These are phyloP conservation scores for Hygrocybe coccinea DNA, from an alignment of 768 basidiomycete genomes.

Conservation along the genomic window DNA sequence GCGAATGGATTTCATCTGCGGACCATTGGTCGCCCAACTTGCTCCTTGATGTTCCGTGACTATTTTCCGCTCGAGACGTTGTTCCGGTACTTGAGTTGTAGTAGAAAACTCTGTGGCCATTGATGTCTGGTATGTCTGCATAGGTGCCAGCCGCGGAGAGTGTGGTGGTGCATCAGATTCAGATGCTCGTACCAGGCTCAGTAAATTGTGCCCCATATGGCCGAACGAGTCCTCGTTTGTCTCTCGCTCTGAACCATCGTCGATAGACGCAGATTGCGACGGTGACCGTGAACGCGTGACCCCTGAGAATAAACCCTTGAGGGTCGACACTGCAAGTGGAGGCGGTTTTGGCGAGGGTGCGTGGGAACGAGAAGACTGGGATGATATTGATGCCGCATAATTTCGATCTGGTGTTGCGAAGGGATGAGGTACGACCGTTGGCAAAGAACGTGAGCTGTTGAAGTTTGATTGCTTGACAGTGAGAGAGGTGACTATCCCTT, in stretches of 20 bases:
- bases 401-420: slow-evolving; percentile 32
- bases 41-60: slow-evolving; percentile 21
- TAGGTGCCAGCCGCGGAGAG: not conserved
- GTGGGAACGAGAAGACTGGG: slow-evolving; percentile 42
- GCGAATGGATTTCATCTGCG: slow-evolving; percentile 28
- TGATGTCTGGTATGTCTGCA: not conserved
- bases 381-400: slow-evolving; percentile 45
- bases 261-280: slow-evolving; percentile 47
- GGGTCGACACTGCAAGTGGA: slow-evolving; percentile 45
- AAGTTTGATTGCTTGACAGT: slow-evolving; percentile 13
- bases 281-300: slow-evolving; percentile 51
- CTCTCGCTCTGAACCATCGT: slow-evolving; percentile 34
- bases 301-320: slow-evolving; percentile 55
- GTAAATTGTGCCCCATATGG: slow-evolving; percentile 49
- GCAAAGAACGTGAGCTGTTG: slow-evolving; percentile 2
- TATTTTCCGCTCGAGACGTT: slow-evolving; percentile 36
- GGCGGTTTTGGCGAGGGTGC: slow-evolving; percentile 37
- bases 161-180: not conserved
- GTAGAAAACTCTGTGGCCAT: slow-evolving; percentile 4
- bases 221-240: slow-evolving; percentile 51
- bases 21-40: slow-evolving; percentile 25
- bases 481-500: slow-evolving; percentile 48
- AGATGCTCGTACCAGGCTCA: slow-evolving; percentile 38
- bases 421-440: slow-evolving; percentile 16
- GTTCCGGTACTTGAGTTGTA: slow-evolving; percentile 20